A percentile compares a stretch with the other conserved stretches of the same genome.
Conservation (phyloP, 2,329 filamentous ascomycete species). For the Colletotrichum euphorbiae region DNA sequence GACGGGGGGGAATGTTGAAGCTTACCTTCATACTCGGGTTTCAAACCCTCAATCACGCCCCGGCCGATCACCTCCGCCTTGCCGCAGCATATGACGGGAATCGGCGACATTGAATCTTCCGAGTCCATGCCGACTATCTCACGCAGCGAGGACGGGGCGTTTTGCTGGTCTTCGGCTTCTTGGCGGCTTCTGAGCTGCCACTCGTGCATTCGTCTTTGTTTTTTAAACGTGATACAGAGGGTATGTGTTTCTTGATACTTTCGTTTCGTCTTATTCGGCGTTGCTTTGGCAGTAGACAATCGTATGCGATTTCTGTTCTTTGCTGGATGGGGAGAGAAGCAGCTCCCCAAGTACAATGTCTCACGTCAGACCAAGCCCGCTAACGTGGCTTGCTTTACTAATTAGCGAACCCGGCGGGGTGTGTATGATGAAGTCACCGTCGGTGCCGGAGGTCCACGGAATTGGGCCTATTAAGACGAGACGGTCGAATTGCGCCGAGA, state of each 20-base stretch:
- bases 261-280: neutral
- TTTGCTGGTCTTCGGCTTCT: neutral
- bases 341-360: neutral
- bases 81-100: conserved; percentile 44
- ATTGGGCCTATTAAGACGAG: neutral
- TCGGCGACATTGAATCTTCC: neutral
- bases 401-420: neutral
- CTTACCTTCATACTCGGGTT: conserved; percentile 45
- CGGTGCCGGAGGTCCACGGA: conserved; percentile 12
- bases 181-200: conserved; percentile 19
- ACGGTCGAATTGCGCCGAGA: neutral
- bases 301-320: neutral
- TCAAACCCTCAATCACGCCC: conserved; percentile 43
- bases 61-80: conserved; percentile 43
- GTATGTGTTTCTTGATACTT: too few relatives aligned
- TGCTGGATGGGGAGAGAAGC: neutral
- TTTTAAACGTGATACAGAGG: too few relatives aligned
- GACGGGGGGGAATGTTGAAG: neutral
- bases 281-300: neutral
- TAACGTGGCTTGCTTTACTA: neutral
- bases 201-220: conserved; percentile 1
- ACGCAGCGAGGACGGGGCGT: conserved; percentile 3
- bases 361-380: conserved; percentile 14
- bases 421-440: neutral
- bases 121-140: neutral